Base-by-base conservation (phyloP, 805 yeast species). In the Vanderwaltozyma tropicalis region DNA sequence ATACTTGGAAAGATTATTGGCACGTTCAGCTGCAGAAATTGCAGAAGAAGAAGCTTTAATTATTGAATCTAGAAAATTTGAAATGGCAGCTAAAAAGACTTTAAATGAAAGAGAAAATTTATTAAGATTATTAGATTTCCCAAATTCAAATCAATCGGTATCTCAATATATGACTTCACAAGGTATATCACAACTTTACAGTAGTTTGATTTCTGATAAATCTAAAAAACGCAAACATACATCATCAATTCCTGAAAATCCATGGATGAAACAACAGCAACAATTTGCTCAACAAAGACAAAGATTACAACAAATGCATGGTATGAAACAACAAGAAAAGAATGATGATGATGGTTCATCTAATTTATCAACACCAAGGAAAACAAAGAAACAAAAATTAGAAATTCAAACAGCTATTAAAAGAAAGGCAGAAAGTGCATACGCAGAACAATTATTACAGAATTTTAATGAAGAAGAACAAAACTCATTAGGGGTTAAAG, bases 1-100 rank as follows among this genome's bases (percentile, higher is more conserved):
- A 36, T 89, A 89, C 53, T 62, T 92, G 32, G 79, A 78, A 48
- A 74, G 84, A 43, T 64, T 92, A 28, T 67, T 89, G 31, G 76
- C 77, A 27, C 67, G 99, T 47, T 77, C 89, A 2, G 96, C 98
- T 1, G 94, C 96, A 0, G 98, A 92, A 56, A 84, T 92, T 32
- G 97, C 97, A 0, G 98, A 92, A 63, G 99, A 92, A 55, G 97
- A 92, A 57, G 86, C 95, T 0, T 66, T 92, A 35, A 84, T 92
- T 10, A 78, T 89, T 22, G 98, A 92, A 56, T 94, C 96, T 2
- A 74, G 94, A 34, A 78, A 89, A 46, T 84, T 92, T 44, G 97
- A 92, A 54, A 73, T 86, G 40, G 84, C 94, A 2, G 94, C 96
- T 0, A 88, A 86, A 64, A 82, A 84, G 57, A 82, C 89, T 68